phyloP scores from a whole-genome alignment of 345 rosid species.

The Clarkia xantiana region DNA sequence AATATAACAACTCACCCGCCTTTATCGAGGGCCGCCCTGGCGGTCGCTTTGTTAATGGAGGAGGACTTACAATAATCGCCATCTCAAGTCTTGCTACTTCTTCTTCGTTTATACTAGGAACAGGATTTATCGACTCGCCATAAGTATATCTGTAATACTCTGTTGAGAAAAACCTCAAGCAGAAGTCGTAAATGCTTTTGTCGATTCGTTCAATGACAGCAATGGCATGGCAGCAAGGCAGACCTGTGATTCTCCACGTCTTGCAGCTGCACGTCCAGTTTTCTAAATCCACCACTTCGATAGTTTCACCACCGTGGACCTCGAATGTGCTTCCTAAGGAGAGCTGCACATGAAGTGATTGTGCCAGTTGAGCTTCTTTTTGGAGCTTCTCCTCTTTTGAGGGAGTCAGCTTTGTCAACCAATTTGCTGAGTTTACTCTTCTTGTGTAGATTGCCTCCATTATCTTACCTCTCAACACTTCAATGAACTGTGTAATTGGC shows the following conservation, averaged over 20 bases:
- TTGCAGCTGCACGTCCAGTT: constrained; percentile 74
- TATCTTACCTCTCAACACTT: constrained; percentile 63
- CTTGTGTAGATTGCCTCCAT: constrained; percentile 63
- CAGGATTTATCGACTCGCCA: constrained; percentile 68
- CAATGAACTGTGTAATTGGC: constrained; percentile 82
- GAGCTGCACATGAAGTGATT: constrained; percentile 38
- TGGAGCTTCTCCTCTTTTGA: constrained; percentile 63
- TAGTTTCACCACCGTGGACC: constrained; percentile 24
- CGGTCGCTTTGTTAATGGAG: too few relatives aligned
- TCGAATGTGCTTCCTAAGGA: constrained; percentile 46
- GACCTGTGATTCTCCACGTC: constrained; percentile 56
- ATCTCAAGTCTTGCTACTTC: too few relatives aligned
- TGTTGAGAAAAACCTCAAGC: constrained; percentile 49
- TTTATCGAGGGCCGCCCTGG: too few relatives aligned
- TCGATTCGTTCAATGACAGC: constrained; percentile 46
- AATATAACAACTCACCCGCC: too few relatives aligned
- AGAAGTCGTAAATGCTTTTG: constrained; percentile 59
- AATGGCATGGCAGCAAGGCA: constrained; percentile 80
- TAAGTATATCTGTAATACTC: constrained; percentile 43
- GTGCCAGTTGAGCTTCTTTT: constrained; percentile 35
- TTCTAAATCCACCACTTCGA: constrained; percentile 44
- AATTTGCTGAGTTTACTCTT: constrained; percentile 51
- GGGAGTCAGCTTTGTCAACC: constrained; percentile 63
- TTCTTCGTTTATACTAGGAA: constrained; percentile 8
- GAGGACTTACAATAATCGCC: too few relatives aligned